phyloP scores from a whole-genome alignment of 306 rosid genomes.

The Styphnolobium japonicum region DNA sequence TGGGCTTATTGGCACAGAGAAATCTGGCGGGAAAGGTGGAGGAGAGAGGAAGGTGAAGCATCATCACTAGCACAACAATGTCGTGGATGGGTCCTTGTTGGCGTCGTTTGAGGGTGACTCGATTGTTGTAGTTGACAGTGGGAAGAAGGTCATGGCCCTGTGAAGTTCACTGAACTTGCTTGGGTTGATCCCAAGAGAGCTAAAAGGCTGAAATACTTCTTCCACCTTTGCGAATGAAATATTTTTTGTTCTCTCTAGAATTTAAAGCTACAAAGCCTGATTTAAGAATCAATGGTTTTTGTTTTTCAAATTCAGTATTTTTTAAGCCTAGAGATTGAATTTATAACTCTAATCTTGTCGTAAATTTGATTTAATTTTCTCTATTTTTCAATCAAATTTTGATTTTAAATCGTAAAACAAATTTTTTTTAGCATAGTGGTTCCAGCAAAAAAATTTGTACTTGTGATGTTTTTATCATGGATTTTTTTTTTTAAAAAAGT shows the following conservation, averaged over 20 bases:
- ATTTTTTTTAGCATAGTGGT: not conserved
- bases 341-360: not conserved
- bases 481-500: no score
- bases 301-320: not conserved
- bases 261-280: no score
- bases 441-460: not conserved
- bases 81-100: slow-evolving; percentile 41
- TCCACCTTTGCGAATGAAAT: not conserved
- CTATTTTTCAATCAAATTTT: no score
- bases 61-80: slow-evolving; percentile 36
- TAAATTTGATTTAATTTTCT: no score
- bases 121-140: not conserved
- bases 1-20: slow-evolving; percentile 7
- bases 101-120: slow-evolving; percentile 30
- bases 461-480: not conserved
- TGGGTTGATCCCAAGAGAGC: slow-evolving; percentile 62
- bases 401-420: no score
- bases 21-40: not conserved
- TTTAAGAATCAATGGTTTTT: no score
- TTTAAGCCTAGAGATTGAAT: not conserved
- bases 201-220: slow-evolving; percentile 38
- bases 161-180: slow-evolving; percentile 60
- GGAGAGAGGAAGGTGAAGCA: slow-evolving; percentile 34
- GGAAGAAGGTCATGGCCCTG: slow-evolving; percentile 48
- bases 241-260: no score